These are phyloP conservation scores for Podila clonocystis DNA, from an alignment of 192 early-diverging fungal genomes.

Conservation along the genomic window DNA sequence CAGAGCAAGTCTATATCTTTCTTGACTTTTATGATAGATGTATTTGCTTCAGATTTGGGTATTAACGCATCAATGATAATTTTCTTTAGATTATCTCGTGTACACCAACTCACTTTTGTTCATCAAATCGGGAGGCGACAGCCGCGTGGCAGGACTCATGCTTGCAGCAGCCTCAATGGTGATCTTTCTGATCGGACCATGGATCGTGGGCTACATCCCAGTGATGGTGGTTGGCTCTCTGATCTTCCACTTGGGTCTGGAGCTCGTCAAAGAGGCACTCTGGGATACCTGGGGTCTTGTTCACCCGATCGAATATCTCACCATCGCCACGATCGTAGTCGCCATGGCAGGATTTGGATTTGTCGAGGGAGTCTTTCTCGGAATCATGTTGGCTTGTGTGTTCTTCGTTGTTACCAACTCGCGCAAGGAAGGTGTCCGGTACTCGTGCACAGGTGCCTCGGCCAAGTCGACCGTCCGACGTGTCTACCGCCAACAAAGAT, in stretches of 20 bases:
- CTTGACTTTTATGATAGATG: no score
- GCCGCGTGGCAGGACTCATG: slow-evolving; percentile 85
- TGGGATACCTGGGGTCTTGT: slow-evolving; percentile 88
- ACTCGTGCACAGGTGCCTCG: slow-evolving; percentile 70
- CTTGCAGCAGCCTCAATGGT: slow-evolving; percentile 77
- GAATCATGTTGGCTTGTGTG: slow-evolving; percentile 91
- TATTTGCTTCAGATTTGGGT: no score
- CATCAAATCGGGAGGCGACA: slow-evolving; percentile 93
- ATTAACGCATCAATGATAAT: not conserved
- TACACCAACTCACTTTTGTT: slow-evolving; percentile 95
- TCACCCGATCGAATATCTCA: slow-evolving; percentile 91
- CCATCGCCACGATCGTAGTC: slow-evolving; percentile 84
- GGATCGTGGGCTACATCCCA: slow-evolving; percentile 94
- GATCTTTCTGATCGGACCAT: slow-evolving; percentile 84
- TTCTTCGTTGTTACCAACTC: slow-evolving; percentile 92
- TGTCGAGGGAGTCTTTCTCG: slow-evolving; percentile 95
- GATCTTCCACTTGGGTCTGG: slow-evolving; percentile 96
- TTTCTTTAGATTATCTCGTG: slow-evolving; percentile 81
- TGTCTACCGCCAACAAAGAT: slow-evolving; percentile 87
- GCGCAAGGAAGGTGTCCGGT: slow-evolving; percentile 69
- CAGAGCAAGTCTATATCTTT: slow-evolving; percentile 65
- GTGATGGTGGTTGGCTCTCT: slow-evolving; percentile 94
- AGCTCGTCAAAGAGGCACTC: slow-evolving; percentile 93
- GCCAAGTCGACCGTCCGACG: slow-evolving; percentile 90
- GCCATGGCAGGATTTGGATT: slow-evolving; percentile 93